Conservation (phyloP, 139 green algal genomes). For the Closterium sp. region DNA sequence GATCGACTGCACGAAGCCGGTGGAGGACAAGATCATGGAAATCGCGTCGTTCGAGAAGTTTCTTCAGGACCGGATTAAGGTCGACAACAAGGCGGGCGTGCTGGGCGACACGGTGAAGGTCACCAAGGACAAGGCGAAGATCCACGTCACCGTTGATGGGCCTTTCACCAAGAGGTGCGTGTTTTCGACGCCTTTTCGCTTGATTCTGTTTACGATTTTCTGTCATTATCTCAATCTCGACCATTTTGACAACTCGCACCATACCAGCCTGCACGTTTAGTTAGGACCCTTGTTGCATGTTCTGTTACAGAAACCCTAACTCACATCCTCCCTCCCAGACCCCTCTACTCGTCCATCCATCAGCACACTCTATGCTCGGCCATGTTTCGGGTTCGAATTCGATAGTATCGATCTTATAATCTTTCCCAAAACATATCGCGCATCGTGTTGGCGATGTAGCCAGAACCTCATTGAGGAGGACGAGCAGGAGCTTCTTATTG, state of each 20-base stretch:
- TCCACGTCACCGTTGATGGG: conserved; percentile 80
- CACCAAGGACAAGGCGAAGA: conserved; percentile 84
- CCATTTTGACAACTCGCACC: not conserved
- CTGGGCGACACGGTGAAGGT: conserved; percentile 73
- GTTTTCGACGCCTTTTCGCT: not conserved
- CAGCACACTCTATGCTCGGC: not conserved
- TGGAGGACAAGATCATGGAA: conserved; percentile 92
- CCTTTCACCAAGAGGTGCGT: conserved; percentile 81
- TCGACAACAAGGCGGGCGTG: conserved; percentile 84
- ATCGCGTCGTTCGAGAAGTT: conserved; percentile 98
- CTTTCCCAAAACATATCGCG: not conserved
- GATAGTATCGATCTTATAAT: not conserved
- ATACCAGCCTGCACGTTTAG: not conserved
- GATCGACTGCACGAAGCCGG: conserved; percentile 89
- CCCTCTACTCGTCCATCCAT: not conserved
- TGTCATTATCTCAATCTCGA: not conserved
- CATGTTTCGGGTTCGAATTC: not conserved
- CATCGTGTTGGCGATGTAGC: not conserved
- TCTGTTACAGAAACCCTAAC: not conserved
- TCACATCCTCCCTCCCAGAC: not conserved
- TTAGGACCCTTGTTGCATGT: not conserved
- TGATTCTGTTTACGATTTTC: not conserved
- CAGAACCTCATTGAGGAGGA: not conserved
- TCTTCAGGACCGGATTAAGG: conserved; percentile 96
- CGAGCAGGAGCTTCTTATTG: no score